Conservation (phyloP, 129 eudicot genomes). For the Escallonia herrerae region DNA sequence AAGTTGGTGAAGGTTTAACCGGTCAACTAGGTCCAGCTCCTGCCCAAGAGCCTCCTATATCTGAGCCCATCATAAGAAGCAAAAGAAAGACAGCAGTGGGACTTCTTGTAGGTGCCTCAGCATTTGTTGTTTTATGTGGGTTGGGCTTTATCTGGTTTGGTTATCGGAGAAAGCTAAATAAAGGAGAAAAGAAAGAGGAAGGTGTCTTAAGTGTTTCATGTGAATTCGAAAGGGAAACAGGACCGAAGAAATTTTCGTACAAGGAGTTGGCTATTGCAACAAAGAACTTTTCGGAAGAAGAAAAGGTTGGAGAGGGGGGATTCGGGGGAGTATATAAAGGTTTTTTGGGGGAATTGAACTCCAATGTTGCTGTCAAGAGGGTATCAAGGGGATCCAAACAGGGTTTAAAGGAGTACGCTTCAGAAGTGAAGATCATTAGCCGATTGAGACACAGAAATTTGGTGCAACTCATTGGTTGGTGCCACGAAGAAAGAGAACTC, state of each 20-base stretch:
- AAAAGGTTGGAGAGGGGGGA: constrained; percentile 53
- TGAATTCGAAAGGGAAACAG: constrained; percentile 33
- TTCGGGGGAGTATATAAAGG: constrained; percentile 36
- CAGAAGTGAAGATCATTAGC: constrained; percentile 46
- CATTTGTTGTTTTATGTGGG: not conserved
- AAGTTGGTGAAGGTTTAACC: not conserved
- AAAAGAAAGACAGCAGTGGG: constrained; percentile 14
- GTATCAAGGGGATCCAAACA: constrained; percentile 31
- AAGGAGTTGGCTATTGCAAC: constrained; percentile 29
- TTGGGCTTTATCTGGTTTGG: constrained; percentile 11
- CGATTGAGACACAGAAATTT: constrained; percentile 41
- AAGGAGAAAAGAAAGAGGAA: constrained; percentile 4
- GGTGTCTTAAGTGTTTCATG: constrained; percentile 8
- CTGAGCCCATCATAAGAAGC: not conserved
- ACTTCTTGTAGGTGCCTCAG: constrained; percentile 11
- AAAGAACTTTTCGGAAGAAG: constrained; percentile 19
- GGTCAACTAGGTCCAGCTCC: constrained; percentile 10
- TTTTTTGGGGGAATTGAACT: constrained; percentile 19
- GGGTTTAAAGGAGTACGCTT: constrained; percentile 34
- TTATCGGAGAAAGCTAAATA: constrained; percentile 17
- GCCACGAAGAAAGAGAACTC: constrained; percentile 31
- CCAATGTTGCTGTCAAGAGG: constrained; percentile 29
- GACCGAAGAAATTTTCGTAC: constrained; percentile 42
- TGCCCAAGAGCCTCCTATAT: not conserved
- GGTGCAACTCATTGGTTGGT: constrained; percentile 51